Evolutionary conservation across 257 asterid species (phyloP), one percentile per base, ranked within the genome.

Genomic region (Solanum etuberosum): DNA sequence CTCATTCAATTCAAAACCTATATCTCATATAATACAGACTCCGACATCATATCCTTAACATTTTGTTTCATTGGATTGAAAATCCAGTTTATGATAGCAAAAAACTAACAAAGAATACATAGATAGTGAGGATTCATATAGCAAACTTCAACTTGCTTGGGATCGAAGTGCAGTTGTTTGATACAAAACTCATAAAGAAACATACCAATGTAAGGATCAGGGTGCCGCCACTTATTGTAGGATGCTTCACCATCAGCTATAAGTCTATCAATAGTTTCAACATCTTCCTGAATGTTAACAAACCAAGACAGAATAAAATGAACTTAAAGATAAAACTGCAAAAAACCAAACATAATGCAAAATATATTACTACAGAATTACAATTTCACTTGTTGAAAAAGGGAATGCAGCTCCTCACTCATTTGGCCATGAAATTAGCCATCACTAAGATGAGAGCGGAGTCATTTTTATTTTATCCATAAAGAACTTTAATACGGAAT

Each of bases 121-220:
- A 93, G 37, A 77, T 14, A 42, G 35, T 13, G n/a, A 77, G 61
- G 61, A 77, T 42, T 77, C 61, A 25, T 77, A 42, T 14, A 77
- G 83, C 35, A 77, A 5, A 77, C n/a, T n/a, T 27, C 83, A 51
- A 74, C 83, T 74, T 74, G 57, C n/a, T 42, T 25, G 59, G 83
- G 35, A n/a, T 76, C 9, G 14, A 76, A 48, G 34, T 14, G 9
- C 15, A 76, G 59, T 12, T 76, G 23, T 38, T n/a, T 77, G 37
- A 40, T 25, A 81, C 21, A 37, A 43, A 81, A n/a, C 9, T 78
- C 65, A 35, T 21, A 57, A 82, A 4, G 85, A 31, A 59, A 91
- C 94, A 87, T 90, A 96, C 99, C 99, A 73, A 94, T 86, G 90
- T 96, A 96, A 83, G 99, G 99, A 90, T 96, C 99, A 54, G 99